phyloP scores from a whole-genome alignment of 805 yeast genomes.

The Candida michaelii region DNA sequence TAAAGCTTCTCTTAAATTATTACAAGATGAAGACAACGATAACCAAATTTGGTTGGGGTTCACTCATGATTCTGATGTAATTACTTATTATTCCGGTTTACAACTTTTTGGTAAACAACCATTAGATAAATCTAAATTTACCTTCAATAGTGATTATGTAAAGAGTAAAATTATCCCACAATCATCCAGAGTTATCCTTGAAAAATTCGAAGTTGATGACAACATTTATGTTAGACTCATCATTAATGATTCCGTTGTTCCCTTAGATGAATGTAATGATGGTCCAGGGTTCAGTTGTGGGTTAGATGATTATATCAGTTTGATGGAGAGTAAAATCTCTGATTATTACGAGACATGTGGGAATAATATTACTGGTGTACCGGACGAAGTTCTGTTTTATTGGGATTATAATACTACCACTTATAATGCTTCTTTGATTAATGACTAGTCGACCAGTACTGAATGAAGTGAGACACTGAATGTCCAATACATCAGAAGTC shows the following conservation, averaged over 20 bases:
- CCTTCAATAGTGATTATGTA: conserved; percentile 2
- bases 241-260: conserved; percentile 41
- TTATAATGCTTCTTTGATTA: conserved; percentile 5
- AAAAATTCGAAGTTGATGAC: conserved; percentile 30
- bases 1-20: conserved; percentile 46
- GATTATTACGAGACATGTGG: conserved; percentile 30
- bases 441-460: no score
- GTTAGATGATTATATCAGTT: conserved; percentile 25
- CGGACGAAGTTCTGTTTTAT: conserved; percentile 34
- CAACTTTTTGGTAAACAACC: conserved; percentile 43
- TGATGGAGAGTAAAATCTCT: conserved; percentile 17
- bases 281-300: conserved; percentile 46
- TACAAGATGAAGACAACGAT: conserved; percentile 40
- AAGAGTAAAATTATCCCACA: conserved; percentile 39
- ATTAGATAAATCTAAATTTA: conserved; percentile 1
- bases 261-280: conserved; percentile 31
- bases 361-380: conserved; percentile 17
- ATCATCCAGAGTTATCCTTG: conserved; percentile 38
- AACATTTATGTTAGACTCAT: conserved; percentile 34
- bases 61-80: conserved; percentile 71
- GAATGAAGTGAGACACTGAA: no score
- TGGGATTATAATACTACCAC: conserved; percentile 23
- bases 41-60: conserved; percentile 66
- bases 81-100: conserved; percentile 61
- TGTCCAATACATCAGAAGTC: no score